Evolutionary conservation across 176 grass and related monocot genomes (phyloP).

Genomic region (Musa itinerans): DNA sequence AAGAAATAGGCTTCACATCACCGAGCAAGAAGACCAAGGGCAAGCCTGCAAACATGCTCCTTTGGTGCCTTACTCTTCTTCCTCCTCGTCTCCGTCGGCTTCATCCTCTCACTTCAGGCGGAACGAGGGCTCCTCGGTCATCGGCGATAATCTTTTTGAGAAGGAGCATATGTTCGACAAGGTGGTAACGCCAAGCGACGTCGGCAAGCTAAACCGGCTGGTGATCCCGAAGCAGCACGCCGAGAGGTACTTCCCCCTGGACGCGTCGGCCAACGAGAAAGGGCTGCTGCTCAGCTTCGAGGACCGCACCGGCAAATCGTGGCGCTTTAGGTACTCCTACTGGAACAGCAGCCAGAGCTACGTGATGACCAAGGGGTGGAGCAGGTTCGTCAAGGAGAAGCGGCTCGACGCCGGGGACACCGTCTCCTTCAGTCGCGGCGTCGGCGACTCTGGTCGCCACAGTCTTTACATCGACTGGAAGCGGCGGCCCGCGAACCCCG

Average conservation of each 20-base stretch:
- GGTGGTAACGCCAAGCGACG: slow-evolving; percentile 89
- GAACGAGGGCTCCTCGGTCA: slow-evolving; percentile 10
- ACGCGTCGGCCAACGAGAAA: slow-evolving; percentile 33
- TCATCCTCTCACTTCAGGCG: slow-evolving; percentile 5
- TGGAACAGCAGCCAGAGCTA: slow-evolving; percentile 99
- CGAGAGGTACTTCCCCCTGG: slow-evolving; percentile 78
- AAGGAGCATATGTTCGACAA: slow-evolving; percentile 98
- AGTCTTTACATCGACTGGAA: slow-evolving; percentile 84
- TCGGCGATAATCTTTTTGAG: slow-evolving; percentile 27
- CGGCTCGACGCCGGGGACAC: slow-evolving; percentile 79
- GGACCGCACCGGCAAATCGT: slow-evolving; percentile 61
- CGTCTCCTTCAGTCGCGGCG: slow-evolving; percentile 52
- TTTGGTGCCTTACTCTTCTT: background rate
- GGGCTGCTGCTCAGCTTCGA: slow-evolving; percentile 81
- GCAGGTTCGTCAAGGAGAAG: slow-evolving; percentile 97
- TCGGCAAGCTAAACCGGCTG: slow-evolving; percentile 90
- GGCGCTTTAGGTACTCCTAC: slow-evolving; percentile 97
- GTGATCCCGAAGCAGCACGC: slow-evolving; percentile 97
- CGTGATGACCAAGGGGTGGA: slow-evolving; percentile 99
- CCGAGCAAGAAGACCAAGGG: slow-evolving; percentile 14
- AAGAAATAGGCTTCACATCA: slow-evolving; percentile 19
- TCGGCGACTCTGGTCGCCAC: slow-evolving; percentile 24
- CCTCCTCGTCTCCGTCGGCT: slow-evolving; percentile 18
- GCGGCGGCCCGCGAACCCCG: slow-evolving; percentile 30
- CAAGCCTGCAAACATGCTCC: slow-evolving; percentile 4